Base-by-base conservation (phyloP, 2,329 filamentous ascomycete genomes). In the Zymoseptoria ardabiliae region DNA sequence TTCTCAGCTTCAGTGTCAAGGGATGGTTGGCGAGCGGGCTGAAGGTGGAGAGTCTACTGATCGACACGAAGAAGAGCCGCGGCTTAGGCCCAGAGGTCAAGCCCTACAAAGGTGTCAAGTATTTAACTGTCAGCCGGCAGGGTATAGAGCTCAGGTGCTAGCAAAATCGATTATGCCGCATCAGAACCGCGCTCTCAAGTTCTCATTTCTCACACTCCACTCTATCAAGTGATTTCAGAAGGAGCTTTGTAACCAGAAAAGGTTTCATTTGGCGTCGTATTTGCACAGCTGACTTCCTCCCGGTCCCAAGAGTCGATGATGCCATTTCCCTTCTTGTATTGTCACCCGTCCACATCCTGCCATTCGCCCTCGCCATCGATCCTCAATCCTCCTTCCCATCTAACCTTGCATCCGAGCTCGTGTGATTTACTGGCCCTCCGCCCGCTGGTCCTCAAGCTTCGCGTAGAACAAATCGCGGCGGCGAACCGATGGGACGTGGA, bases 21-120 rank as follows among this genome's bases (percentile, higher is more conserved):
- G 85, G 85, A 2, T 86, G 84, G 84, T 71, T 87, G 48, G 81
- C 85, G 0, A 86, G 84, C 64, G 85, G 85, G 3, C 79, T 87
- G 66, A 82, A 79, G 61, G 85, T 87, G 1, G 84, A 87, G 56
- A 82, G 80, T 65, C 70, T 87, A 62, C 77, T 78, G n/a, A 74
- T 87, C 13, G 84, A 87, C 71, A 79, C 84, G n/a, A 87, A 89
- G 72, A 91, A 87, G 76, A 96, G 90, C 74, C 84, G 87, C 59
- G 94, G 94, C 0, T 70, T 99, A 52, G 91, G 91, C 0, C 91
- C 96, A 65, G 85, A 89, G 2, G 85, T 97, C 48, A 95, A 91
- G 76, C 94, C 94, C 22, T 97, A 96, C 76, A 99, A 97, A 77
- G 94, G 94, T 1, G 94, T 99, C 65, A 99, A 99, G 76, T 99